Conservation (phyloP, 371 early-diverging fungal species). For the Chytridium lagenaria region DNA sequence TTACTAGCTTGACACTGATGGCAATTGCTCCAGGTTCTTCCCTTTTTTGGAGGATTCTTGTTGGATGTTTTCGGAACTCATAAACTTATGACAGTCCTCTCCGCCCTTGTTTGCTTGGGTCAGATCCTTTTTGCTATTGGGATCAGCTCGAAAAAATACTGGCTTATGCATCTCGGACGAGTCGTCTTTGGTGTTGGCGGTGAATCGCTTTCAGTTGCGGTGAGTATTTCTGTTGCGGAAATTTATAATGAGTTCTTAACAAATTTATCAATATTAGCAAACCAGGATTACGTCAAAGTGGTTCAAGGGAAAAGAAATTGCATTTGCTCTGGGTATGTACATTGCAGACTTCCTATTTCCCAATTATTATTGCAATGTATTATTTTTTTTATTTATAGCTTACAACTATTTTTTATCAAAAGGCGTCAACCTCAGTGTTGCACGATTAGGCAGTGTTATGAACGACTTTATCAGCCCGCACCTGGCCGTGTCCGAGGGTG, state of each 20-base stretch:
- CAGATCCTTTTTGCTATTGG: constrained; percentile 63
- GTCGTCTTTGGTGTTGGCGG: constrained; percentile 66
- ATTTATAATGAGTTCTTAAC: background rate
- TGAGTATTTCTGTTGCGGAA: no score
- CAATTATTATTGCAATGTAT: no score
- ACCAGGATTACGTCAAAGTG: constrained; percentile 53
- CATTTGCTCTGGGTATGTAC: constrained; percentile 63
- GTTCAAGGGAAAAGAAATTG: constrained; percentile 58
- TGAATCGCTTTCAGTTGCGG: constrained; percentile 53
- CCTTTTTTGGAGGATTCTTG: constrained; percentile 64
- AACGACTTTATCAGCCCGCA: constrained; percentile 60
- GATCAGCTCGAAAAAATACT: constrained; percentile 40
- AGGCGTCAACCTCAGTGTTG: constrained; percentile 58
- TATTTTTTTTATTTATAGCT: background rate
- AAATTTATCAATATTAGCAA: constrained; percentile 47
- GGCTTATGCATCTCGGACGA: constrained; percentile 60
- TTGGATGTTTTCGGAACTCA: constrained; percentile 59
- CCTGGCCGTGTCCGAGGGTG: constrained; percentile 44
- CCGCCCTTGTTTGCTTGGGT: constrained; percentile 56
- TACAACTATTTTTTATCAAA: background rate
- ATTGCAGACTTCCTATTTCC: no score
- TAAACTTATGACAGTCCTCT: constrained; percentile 58
- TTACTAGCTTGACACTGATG: no score
- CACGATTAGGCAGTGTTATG: constrained; percentile 62
- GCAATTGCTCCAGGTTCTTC: constrained; percentile 58